Percentiles rank a stretch among this genome's conserved stretches.
These are phyloP conservation scores for Kingdonia uniflora DNA, from an alignment of 164 flowering plant species.

Conservation along the genomic window DNA sequence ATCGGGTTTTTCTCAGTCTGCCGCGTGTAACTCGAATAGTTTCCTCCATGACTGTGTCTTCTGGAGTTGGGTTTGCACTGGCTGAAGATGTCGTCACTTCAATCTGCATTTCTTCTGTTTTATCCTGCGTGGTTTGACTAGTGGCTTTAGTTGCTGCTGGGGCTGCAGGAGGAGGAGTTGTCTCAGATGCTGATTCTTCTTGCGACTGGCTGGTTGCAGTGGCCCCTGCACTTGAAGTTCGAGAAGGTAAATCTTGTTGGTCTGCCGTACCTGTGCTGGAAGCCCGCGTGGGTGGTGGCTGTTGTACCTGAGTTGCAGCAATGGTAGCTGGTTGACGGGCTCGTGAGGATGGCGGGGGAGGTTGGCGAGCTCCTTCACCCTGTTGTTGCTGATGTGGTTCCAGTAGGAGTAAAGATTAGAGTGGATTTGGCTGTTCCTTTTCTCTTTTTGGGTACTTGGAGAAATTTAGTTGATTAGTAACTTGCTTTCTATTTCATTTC, in stretches of 20 bases:
- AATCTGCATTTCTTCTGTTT: conserved; percentile 22
- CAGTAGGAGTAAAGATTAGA: too few relatives aligned
- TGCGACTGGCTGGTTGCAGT: conserved; percentile 16
- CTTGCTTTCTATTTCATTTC: too few relatives aligned
- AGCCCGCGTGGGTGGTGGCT: background rate
- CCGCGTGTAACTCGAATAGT: conserved; percentile 44
- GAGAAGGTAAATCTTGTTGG: conserved; percentile 35
- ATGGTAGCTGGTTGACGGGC: conserved; percentile 24
- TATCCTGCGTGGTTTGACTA: conserved; percentile 17
- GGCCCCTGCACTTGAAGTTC: conserved; percentile 19
- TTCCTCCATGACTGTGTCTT: conserved; percentile 55
- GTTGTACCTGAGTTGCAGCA: conserved; percentile 13
- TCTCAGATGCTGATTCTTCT: conserved; percentile 26
- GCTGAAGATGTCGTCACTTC: conserved; percentile 25
- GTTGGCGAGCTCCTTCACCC: conserved; percentile 30
- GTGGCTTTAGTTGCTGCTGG: conserved; percentile 15
- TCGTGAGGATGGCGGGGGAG: conserved; percentile 21
- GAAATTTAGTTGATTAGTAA: too few relatives aligned
- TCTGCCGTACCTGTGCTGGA: background rate
- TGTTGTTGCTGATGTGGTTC: conserved; percentile 18
- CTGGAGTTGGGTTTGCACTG: conserved; percentile 22
- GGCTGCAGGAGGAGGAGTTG: conserved; percentile 14
- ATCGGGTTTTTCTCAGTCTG: conserved; percentile 49
- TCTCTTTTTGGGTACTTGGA: too few relatives aligned
- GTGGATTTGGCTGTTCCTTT: too few relatives aligned